Evolutionary conservation across 257 asterid genomes (phyloP), one percentile per base, ranked within the genome.

Genomic region (Ophiorrhiza pumila): DNA sequence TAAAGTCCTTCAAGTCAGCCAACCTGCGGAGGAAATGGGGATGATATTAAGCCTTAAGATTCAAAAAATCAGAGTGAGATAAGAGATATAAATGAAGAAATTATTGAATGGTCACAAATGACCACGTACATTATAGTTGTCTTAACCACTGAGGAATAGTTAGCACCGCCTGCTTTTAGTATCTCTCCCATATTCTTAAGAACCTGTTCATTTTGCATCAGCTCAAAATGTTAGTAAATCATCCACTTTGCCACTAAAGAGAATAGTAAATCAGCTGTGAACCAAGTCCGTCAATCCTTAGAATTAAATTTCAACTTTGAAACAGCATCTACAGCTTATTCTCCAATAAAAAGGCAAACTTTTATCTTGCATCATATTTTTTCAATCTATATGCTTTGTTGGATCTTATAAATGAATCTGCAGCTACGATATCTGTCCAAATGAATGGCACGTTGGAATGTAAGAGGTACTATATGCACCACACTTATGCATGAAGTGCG

Each of bases 111-210:
- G 14, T 49, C 41, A 61, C 14, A 56, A 82, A 46, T 45, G 72
- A 70, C 61, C 71, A 76, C 97, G 20, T 72, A 95, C 99, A 95
- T 84, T 79, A 95, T 95, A 60, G 99, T 95, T 49, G 99, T 95
- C 96, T 95, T 95, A 76, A 92, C 99, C 77, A 95, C 99, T 11
- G 98, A 90, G 72, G 96, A 78, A 75, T 95, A 95, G 91, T 82
- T 78, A 70, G 83, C 89, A 37, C 98, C 99, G 65, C 97, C 76
- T 65, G 96, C 99, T 87, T 95, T 90, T 69, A 95, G 96, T 82
- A 95, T 95, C 85, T 92, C 97, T 22, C 99, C 99, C 88, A 95
- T 89, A 76, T 95, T 95, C 87, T 92, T 92, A 67, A 95, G 93
- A 74, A 89, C 92, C 99, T 95, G 79, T 74, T 11, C 23, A 64